Evolutionary conservation across 106 monocot species (phyloP), one percentile per base, ranked within the genome.

Genomic region (Agapanthus africanus): DNA sequence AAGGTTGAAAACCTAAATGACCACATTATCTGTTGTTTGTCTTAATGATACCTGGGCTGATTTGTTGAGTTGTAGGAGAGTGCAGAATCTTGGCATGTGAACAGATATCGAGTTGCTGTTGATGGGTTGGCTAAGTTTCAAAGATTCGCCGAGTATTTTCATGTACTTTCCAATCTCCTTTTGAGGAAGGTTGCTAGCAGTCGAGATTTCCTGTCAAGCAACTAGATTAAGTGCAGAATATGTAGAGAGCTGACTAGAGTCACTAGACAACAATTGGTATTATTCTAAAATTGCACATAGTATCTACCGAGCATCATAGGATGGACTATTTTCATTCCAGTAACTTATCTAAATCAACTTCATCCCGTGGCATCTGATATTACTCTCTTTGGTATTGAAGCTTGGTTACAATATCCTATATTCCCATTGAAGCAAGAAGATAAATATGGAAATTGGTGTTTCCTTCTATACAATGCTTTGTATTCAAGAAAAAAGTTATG

Each of bases 131-230:
- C 97, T 87, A 70, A 92, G 77, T 77, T 99, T 82, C 63, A 99
- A 78, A 57, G 92, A 79, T 81, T 93, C 97, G 38, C 97, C 97
- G 18, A 99, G 83, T 46, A 99, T 93, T 76, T 99, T 99, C 62
- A 99, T 99, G 64, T 93, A 99, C 65, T 99, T 99, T 22, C 97
- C 97, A 14, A 99, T 99, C 72, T 99, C 97, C 71, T 99, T 99
- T 65, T 99, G 92, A 27, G 92, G 97, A 70, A 92, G 92, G 62
- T 90, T 97, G 44, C 92, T 92, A 38, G 95, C 95, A 18, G 84
- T 66, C 47, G 91, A 97, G 50, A 97, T 97, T 79, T 97, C 95
- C 95, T 90, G 83, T 36, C 44, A 36, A 71, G 6, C 7, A 23
- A 40, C 37, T 21, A 7, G 1, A 34, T 10, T 1, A 49, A 33